phyloP scores from a whole-genome alignment of 1,284 basidiomycete genomes.

The Tremellales sp. region DNA sequence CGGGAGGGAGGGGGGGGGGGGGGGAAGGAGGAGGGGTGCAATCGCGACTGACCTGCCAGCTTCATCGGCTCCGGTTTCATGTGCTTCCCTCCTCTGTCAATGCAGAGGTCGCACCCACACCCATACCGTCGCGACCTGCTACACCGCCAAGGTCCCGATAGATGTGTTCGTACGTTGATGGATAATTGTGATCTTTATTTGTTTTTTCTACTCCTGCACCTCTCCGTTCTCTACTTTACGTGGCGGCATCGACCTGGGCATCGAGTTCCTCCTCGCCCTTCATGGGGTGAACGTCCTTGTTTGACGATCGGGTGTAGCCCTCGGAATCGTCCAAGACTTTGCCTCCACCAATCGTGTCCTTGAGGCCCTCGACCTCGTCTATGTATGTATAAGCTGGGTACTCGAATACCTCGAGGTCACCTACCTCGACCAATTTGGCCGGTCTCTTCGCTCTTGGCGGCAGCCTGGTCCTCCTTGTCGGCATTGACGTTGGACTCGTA shows the following conservation, averaged over 20 bases:
- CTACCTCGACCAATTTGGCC: constrained; percentile 32
- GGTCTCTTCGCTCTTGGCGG: constrained; percentile 31
- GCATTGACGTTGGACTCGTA: constrained; percentile 52
- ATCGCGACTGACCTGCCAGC: constrained; percentile 18
- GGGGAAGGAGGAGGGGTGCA: neutral
- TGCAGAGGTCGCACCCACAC: constrained; percentile 29
- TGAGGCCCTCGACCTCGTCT: constrained; percentile 40
- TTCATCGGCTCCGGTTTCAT: constrained; percentile 49
- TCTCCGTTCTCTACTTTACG: constrained; percentile 2
- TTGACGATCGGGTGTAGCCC: constrained; percentile 39
- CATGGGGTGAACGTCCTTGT: constrained; percentile 25
- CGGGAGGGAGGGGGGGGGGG: neutral
- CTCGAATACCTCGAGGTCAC: constrained; percentile 1
- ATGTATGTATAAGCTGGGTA: constrained; percentile 2
- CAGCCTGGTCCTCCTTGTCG: constrained; percentile 50
- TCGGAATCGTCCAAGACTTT: constrained; percentile 35
- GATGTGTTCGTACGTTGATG: too few relatives aligned
- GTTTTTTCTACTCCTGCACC: neutral
- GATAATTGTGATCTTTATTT: constrained; percentile 2
- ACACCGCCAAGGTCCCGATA: constrained; percentile 25
- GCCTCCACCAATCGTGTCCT: constrained; percentile 38
- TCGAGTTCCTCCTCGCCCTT: constrained; percentile 30
- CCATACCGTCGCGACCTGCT: constrained; percentile 36
- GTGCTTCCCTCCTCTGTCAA: constrained; percentile 32
- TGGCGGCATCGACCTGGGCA: constrained; percentile 8